Evolutionary conservation across 768 basidiomycete species (phyloP).

Genomic region (Panaeolus papilionaceus): DNA sequence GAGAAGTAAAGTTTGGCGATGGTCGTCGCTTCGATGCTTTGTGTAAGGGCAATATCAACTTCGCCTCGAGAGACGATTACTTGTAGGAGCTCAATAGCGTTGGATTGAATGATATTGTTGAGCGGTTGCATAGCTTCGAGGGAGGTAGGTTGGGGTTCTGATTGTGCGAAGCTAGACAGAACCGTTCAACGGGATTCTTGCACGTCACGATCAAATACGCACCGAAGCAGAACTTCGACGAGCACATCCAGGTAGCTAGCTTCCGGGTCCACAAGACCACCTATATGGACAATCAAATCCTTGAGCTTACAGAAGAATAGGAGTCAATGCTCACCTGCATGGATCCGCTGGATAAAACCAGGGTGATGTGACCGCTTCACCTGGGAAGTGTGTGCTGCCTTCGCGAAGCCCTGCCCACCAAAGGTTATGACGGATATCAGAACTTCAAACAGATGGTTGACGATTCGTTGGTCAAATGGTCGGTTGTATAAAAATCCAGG

Average conservation of each 20-base stretch:
- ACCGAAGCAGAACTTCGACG: slow-evolving; percentile 78
- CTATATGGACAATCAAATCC: not conserved
- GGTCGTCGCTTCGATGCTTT: slow-evolving; percentile 72
- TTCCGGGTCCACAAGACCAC: slow-evolving; percentile 55
- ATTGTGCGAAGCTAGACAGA: slow-evolving; percentile 68
- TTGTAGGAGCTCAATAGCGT: slow-evolving; percentile 83
- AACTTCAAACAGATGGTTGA: slow-evolving; percentile 77
- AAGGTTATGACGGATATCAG: slow-evolving; percentile 81
- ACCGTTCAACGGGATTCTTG: slow-evolving; percentile 12
- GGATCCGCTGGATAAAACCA: slow-evolving; percentile 66
- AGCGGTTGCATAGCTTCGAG: slow-evolving; percentile 59
- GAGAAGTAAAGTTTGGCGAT: slow-evolving; percentile 78
- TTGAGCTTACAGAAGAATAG: not conserved
- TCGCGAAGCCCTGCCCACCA: slow-evolving; percentile 88
- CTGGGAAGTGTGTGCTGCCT: slow-evolving; percentile 67
- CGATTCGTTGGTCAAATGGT: slow-evolving; percentile 78
- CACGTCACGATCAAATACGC: slow-evolving; percentile 26
- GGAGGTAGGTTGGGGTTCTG: slow-evolving; percentile 67
- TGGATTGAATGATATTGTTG: slow-evolving; percentile 74
- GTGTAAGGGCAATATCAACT: slow-evolving; percentile 61
- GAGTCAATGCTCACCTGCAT: slow-evolving; percentile 51
- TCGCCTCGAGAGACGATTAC: slow-evolving; percentile 84
- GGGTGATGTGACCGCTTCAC: slow-evolving; percentile 71
- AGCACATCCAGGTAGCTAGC: slow-evolving; percentile 80
- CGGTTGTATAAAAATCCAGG: slow-evolving; percentile 72